These are phyloP conservation scores for Chaetomium olivaceum DNA, from an alignment of 2,329 filamentous ascomycete species.

Conservation along the genomic window DNA sequence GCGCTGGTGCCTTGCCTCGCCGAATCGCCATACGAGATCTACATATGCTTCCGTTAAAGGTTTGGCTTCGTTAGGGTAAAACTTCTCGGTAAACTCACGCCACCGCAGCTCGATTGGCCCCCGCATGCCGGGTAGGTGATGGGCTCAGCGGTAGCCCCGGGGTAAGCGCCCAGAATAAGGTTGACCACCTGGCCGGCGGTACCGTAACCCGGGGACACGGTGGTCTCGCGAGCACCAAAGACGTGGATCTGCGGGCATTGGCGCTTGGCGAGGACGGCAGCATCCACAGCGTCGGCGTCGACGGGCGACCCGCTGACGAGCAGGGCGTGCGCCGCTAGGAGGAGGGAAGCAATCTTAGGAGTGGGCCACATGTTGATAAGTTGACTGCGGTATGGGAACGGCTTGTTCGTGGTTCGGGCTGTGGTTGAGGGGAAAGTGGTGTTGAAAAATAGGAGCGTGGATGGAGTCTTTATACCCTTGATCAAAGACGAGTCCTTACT, in stretches of 20 bases:
- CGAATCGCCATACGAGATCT: conserved; percentile 55
- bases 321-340: conserved; percentile 32
- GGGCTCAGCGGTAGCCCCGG: conserved; percentile 49
- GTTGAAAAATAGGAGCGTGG: not conserved
- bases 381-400: not conserved
- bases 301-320: conserved; percentile 32
- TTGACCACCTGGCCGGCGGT: conserved; percentile 48
- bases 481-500: not conserved
- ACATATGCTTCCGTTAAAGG: too few species aligned
- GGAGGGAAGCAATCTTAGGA: conserved; percentile 31
- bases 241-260: conserved; percentile 50
- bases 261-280: conserved; percentile 33
- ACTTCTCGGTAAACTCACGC: conserved; percentile 37
- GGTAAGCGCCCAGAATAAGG: conserved; percentile 45
- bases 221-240: conserved; percentile 55
- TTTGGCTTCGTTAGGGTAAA: too few species aligned
- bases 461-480: not conserved
- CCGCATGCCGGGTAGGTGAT: conserved; percentile 60
- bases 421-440: not conserved
- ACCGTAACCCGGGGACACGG: conserved; percentile 48
- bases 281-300: conserved; percentile 22
- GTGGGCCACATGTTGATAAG: conserved; percentile 31
- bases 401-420: not conserved
- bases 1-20: conserved; percentile 55
- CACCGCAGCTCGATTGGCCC: conserved; percentile 56